Base-by-base conservation (phyloP, 169 alveolate genomes). In the Plasmodium falciparum region DNA sequence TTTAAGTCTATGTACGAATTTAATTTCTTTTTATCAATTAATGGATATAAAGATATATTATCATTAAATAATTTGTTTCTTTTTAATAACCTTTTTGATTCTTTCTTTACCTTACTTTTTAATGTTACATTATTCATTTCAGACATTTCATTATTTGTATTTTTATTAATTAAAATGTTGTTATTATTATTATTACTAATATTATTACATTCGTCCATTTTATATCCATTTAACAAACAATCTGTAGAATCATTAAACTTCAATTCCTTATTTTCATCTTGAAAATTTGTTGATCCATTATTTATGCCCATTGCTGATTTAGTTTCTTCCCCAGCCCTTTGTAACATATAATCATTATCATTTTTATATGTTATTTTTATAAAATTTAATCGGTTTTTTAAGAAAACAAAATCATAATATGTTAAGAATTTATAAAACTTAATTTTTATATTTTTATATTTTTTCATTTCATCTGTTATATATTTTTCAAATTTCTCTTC, bases 361-460 rank as follows among this genome's bases (percentile, higher is more conserved):
- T 67, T 58, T 20, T 45, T 71, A 69, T 83, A 83, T 33, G 43
- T 43, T 29, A 83, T 61, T 45, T 69, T 59, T 2, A 83, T 61
- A 49, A 83, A 83, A 49, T 83, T 83, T 63, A 83, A 47, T 24
- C 91, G 6, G 54, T 83, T 83, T 72, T 69, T 67, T 52, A 83
- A 59, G 49, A 83, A 83, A 54, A 83, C 66, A 70, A 67, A 83
- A 58, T 83, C 91, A 50, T 56, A 83, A 15, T 70, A 83, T 22
- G 66, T 69, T 15, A 83, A 49, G 20, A 83, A 63, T 52, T 71
- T 67, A n/a, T 70, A 83, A 56, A 56, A 67, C 5, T 24, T 69
- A 3, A 83, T 70, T 83, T 71, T 67, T 22, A 83, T 73, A 70
- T 83, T 83, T 83, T 83, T 83, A 58, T 70, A 83, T 58, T 67